phyloP scores from a whole-genome alignment of 768 basidiomycete species.

The Mrakia gelida region DNA sequence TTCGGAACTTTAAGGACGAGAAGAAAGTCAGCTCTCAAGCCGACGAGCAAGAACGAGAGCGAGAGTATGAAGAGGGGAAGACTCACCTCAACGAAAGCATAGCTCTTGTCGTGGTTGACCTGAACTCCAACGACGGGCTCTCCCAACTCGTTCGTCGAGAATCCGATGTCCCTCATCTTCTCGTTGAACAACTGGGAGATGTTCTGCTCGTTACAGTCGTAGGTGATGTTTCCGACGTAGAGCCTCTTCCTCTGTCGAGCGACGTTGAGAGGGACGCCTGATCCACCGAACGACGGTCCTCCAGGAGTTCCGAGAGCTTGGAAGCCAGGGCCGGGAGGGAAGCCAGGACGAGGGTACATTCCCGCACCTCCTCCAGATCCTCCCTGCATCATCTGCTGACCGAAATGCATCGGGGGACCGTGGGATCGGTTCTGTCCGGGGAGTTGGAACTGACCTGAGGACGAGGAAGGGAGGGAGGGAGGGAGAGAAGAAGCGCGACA shows the following conservation, averaged over 20 bases:
- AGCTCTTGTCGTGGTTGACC: conserved; percentile 98
- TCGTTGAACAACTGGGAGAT: conserved; percentile 89
- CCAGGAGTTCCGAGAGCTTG: conserved; percentile 51
- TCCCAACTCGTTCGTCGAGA: conserved; percentile 48
- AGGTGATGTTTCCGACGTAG: conserved; percentile 95
- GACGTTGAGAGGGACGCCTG: conserved; percentile 60
- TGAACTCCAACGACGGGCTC: conserved; percentile 88
- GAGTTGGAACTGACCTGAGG: conserved; percentile 83
- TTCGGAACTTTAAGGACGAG: conserved; percentile 70
- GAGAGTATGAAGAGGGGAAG: not conserved
- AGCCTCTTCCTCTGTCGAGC: conserved; percentile 89
- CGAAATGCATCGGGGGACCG: conserved; percentile 65
- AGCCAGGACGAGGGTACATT: conserved; percentile 38
- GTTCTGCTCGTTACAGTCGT: conserved; percentile 88
- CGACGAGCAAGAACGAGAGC: not conserved
- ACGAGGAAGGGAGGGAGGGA: conserved; percentile 30
- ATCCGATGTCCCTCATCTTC: conserved; percentile 86
- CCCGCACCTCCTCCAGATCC: not conserved
- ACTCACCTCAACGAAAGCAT: conserved; percentile 92
- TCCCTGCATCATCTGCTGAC: conserved; percentile 2
- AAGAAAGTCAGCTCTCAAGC: not conserved
- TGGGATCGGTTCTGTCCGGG: conserved; percentile 82
- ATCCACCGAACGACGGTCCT: conserved; percentile 56
- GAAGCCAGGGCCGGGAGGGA: conserved; percentile 50
- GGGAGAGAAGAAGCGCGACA: not conserved